Percentiles rank a stretch among this genome's conserved stretches.
These are phyloP conservation scores for Nakaseomyces delphensis DNA, from an alignment of 1,139 yeast species.

Conservation along the genomic window DNA sequence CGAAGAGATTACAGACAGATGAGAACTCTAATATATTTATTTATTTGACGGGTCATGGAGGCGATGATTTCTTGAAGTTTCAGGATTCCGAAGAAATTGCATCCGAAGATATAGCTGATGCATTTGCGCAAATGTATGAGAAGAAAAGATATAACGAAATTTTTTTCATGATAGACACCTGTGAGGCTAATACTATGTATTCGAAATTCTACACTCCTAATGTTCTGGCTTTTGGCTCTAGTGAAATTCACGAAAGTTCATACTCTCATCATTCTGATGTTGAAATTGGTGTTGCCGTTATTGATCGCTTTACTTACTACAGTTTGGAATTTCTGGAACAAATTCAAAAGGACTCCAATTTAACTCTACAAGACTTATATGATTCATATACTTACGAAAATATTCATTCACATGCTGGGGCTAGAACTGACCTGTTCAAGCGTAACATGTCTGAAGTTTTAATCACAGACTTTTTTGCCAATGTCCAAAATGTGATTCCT, in stretches of 20 bases:
- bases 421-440: constrained; percentile 67
- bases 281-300: constrained; percentile 95
- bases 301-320: constrained; percentile 89
- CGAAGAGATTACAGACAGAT: constrained; percentile 83
- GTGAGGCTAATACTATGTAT: constrained; percentile 98
- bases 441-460: constrained; percentile 62
- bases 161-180: constrained; percentile 94
- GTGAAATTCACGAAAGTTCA: constrained; percentile 81
- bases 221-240: constrained; percentile 85
- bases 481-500: constrained; percentile 73
- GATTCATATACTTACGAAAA: constrained; percentile 75
- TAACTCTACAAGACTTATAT: constrained; percentile 74
- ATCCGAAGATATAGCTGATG: constrained; percentile 92
- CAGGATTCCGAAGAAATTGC: constrained; percentile 98
- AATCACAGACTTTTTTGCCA: constrained; percentile 91
- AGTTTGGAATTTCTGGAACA: constrained; percentile 82
- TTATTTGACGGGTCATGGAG: constrained; percentile 98
- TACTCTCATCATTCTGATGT: constrained; percentile 94
- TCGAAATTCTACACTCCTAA: constrained; percentile 88
- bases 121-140: constrained; percentile 94
- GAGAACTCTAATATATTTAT: constrained; percentile 90
- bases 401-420: constrained; percentile 88
- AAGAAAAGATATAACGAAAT: constrained; percentile 92
- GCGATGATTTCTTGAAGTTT: constrained; percentile 90
- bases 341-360: constrained; percentile 62